Evolutionary conservation across 306 rosid species (phyloP), one percentile per base, ranked within the genome.

Genomic region (Prunus armeniaca): DNA sequence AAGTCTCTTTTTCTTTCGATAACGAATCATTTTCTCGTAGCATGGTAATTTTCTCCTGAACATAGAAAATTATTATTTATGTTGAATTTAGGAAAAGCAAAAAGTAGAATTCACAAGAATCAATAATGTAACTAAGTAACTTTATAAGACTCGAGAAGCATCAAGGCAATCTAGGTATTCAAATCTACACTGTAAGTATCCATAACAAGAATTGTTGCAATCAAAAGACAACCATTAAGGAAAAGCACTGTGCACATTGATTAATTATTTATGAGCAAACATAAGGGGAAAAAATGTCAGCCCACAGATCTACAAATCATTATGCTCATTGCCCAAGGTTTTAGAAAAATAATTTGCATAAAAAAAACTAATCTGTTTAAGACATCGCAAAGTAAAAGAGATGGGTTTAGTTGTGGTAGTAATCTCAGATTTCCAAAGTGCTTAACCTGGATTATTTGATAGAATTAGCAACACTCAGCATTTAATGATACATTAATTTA

Each of bases 41-140:
- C 79, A 92, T 82, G 64, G 93, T 82, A 79, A 92, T 28, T 82
- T 92, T 95, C 85, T 92, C 99, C 99, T 95, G 93, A 74, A 84
- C 67, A 34, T 34, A 30, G 70, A 74, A 81, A 73, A 73, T 18
- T 18, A 34, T 38, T 38, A 71, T n/a, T 51, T 45, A 56, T 66
- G 68, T 12, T 30, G 28, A 70, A 45, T 19, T 9, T 68, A 38
- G 38, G 41, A 56, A 45, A 78, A 3, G 34, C 5, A 60, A 32
- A 55, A 67, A 5, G 32, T 32, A 78, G 55, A 25, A 46, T 34
- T 14, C 50, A 41, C 71, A 71, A 63, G 51, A 30, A 56, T 41
- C 54, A 65, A 49, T 11, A 28, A 28, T 11, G 30, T 25, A 60
- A 25, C 3, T 28, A 62, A 15, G 18, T 54, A 32, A 54, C 13